A percentile compares a stretch with the other conserved stretches of the same genome.
phyloP scores from a whole-genome alignment of 305 asterid genomes.

The Nicotiana rustica region DNA sequence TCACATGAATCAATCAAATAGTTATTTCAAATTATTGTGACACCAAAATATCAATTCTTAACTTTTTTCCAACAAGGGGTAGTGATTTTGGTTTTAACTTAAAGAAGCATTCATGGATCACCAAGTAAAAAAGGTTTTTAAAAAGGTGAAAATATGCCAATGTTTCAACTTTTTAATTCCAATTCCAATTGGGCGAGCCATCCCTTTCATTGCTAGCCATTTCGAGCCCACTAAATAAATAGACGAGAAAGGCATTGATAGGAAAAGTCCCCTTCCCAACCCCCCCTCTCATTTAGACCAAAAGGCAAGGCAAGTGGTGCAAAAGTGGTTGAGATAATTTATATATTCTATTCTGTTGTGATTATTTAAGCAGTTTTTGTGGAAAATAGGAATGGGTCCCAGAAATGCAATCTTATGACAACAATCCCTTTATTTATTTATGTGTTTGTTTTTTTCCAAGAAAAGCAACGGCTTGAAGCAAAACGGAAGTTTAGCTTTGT shows the following conservation, averaged over 20 bases:
- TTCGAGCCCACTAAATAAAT: not conserved
- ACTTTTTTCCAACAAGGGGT: not conserved
- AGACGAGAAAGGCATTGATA: conserved; percentile 8
- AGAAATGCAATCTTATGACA: not conserved
- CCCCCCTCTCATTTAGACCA: conserved; percentile 26
- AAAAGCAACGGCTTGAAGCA: not conserved
- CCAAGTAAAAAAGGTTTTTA: not conserved
- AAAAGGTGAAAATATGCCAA: not conserved
- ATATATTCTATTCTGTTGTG: conserved; percentile 3
- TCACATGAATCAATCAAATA: conserved; percentile 26
- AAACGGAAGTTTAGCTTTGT: not conserved
- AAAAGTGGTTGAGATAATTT: conserved; percentile 14
- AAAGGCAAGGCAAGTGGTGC: conserved; percentile 34
- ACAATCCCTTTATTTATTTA: not conserved
- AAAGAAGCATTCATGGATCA: not conserved
- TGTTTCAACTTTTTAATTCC: not conserved
- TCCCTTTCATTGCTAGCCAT: not conserved
- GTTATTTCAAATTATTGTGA: not conserved
- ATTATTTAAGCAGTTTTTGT: not conserved
- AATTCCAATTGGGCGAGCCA: no score
- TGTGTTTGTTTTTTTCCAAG: not conserved
- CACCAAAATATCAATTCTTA: conserved; percentile 3
- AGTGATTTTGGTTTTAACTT: not conserved
- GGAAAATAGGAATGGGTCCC: not conserved
- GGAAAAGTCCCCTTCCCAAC: not conserved